Evolutionary conservation across 1,284 basidiomycete genomes (phyloP), one percentile per base, ranked within the genome.

Genomic region (Rhodofomes roseus): DNA sequence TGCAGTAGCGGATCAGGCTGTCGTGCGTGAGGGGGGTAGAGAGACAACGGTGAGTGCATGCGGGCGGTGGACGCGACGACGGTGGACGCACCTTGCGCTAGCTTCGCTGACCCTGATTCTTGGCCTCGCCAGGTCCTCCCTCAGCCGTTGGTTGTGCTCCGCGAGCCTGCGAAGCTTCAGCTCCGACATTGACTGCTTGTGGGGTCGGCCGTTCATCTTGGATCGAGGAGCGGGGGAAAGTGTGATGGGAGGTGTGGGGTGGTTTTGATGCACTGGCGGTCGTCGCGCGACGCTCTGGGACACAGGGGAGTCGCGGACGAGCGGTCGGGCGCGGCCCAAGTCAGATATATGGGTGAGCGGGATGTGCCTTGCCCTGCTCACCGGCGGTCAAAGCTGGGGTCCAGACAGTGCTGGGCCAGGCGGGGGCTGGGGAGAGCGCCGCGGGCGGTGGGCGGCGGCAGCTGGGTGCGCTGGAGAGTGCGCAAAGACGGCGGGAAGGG

Each of bases 111-210:
- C 92, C 62, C 89, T 83, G 64, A 96, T 85, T 65, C 96, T 81
- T 27, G 94, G 94, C 64, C 96, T 78, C 54, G 89, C 87, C 62
- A 98, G 78, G 73, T 98, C 96, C 76, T 98, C 96, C 69, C 87
- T 80, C 67, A 98, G 77, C 61, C 96, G 83, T 72, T 91, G 87
- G 72, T 98, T 98, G 77, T 98, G 95, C 79, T 98, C 96, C 62
- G 89, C 87, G 66, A 98, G 79, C 59, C 96, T 82, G 53, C 96
- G 86, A 65, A 98, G 88, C 84, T 96, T 97, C 71, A 98, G 87
- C 83, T 98, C 96, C 56, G 92, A 92, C 94, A 98, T 96, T 68
- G 91, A 90, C 79, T 92, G 90, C 77, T 85, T 85, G 67, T 83
- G 83, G 41, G 81, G 82, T 65, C 85, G 79, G 60, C 75, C 74